Conservation (phyloP, 179 eudicot species). For the Carnegiea gigantea region DNA sequence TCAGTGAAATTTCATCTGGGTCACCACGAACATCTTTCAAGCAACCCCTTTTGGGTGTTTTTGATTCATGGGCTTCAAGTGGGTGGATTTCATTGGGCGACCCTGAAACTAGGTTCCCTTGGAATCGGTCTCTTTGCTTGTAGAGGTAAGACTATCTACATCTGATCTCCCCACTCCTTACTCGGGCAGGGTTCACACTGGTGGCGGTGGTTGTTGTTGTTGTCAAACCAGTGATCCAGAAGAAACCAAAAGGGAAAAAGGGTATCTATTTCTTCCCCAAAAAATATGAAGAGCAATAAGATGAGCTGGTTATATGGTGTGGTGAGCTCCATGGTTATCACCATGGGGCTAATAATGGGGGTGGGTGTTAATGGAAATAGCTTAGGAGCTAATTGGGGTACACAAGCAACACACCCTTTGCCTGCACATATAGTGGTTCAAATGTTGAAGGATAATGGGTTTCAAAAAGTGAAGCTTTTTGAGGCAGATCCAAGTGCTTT, state of each 20-base stretch:
- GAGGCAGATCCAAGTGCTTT: slow-evolving; percentile 74
- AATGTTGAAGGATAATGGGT: slow-evolving; percentile 77
- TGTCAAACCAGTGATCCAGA: background rate
- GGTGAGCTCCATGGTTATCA: slow-evolving; percentile 16
- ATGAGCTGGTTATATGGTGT: slow-evolving; percentile 13
- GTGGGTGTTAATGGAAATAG: slow-evolving; percentile 44
- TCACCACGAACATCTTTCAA: background rate
- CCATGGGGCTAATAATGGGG: slow-evolving; percentile 13
- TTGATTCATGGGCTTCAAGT: background rate
- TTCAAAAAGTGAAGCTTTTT: slow-evolving; percentile 80
- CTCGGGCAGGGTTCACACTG: background rate
- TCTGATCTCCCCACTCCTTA: background rate
- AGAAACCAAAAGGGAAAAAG: background rate
- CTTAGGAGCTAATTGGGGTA: slow-evolving; percentile 94
- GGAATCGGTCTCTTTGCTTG: background rate
- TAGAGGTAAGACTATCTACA: background rate
- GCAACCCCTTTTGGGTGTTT: background rate
- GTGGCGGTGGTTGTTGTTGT: too few relatives aligned
- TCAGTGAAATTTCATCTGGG: slow-evolving; percentile 4
- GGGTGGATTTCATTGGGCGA: background rate
- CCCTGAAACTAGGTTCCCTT: background rate
- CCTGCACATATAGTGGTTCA: slow-evolving; percentile 67
- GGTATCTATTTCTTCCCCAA: background rate
- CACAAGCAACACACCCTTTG: slow-evolving; percentile 71
- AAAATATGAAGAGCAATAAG: background rate